These are phyloP conservation scores for Pyrenula aspistea DNA, from an alignment of 495 filamentous ascomycete genomes.

Conservation along the genomic window DNA sequence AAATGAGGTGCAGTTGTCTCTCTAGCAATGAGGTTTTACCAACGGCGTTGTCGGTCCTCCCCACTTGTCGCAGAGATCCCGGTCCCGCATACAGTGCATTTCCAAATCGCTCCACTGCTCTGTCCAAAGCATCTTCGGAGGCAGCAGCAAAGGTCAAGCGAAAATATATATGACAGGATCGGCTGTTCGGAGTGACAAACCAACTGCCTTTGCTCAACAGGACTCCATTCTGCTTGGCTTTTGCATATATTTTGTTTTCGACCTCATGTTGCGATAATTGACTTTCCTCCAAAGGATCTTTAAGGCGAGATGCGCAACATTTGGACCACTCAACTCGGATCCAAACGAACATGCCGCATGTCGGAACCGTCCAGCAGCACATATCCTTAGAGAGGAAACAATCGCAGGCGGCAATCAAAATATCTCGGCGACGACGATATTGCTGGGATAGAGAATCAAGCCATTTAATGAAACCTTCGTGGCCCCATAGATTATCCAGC, in stretches of 20 bases:
- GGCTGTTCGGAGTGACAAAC: slow-evolving; percentile 35
- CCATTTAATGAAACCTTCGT: slow-evolving; percentile 15
- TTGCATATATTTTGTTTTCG: slow-evolving; percentile 34
- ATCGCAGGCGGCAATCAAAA: slow-evolving; percentile 11
- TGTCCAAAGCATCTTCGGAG: background rate
- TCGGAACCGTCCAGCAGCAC: slow-evolving; percentile 6
- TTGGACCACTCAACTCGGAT: slow-evolving; percentile 2
- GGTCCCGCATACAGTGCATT: too few species aligned
- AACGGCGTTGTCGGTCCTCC: too few species aligned
- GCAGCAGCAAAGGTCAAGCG: slow-evolving; percentile 8
- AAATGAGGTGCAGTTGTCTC: too few species aligned
- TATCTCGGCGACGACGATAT: slow-evolving; percentile 11
- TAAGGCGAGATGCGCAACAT: background rate
- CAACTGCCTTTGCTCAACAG: slow-evolving; percentile 74
- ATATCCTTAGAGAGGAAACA: slow-evolving; percentile 7
- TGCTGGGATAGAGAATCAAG: slow-evolving; percentile 6
- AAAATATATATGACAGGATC: slow-evolving; percentile 1
- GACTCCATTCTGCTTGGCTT: slow-evolving; percentile 55
- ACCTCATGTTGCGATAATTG: background rate
- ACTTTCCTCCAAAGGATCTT: too few species aligned
- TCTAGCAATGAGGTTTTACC: too few species aligned
- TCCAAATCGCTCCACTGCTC: slow-evolving; percentile 4
- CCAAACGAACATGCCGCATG: slow-evolving; percentile 12
- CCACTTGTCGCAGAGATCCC: too few species aligned
- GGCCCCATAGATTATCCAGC: slow-evolving; percentile 15